These are phyloP conservation scores for Copromyces sp. DNA, from an alignment of 495 filamentous ascomycete species.

Conservation along the genomic window DNA sequence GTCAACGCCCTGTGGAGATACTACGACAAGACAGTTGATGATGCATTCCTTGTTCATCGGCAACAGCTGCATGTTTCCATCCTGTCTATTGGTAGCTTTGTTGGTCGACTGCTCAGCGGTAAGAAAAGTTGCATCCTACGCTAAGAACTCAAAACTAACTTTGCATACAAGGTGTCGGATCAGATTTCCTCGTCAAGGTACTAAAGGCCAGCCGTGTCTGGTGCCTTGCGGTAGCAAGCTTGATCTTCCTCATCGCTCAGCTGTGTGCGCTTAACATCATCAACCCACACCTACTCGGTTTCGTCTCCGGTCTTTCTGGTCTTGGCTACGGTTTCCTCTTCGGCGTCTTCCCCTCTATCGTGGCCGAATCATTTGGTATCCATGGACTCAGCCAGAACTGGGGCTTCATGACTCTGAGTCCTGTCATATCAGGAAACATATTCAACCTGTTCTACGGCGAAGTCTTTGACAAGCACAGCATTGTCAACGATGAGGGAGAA, in stretches of 20 bases:
- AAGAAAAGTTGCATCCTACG: slow-evolving; percentile 8
- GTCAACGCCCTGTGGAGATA: slow-evolving; percentile 68
- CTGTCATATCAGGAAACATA: slow-evolving; percentile 75
- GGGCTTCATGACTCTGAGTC: slow-evolving; percentile 85
- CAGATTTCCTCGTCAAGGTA: slow-evolving; percentile 75
- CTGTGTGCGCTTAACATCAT: slow-evolving; percentile 65
- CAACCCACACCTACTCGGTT: slow-evolving; percentile 66
- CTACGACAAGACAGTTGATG: slow-evolving; percentile 62
- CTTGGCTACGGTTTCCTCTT: slow-evolving; percentile 91
- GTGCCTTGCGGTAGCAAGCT: slow-evolving; percentile 70
- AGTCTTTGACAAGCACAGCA: slow-evolving; percentile 72
- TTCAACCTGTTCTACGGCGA: slow-evolving; percentile 84
- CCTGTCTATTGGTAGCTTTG: slow-evolving; percentile 74
- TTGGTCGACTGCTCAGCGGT: slow-evolving; percentile 70
- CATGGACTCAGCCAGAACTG: slow-evolving; percentile 84
- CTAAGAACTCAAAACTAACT: slow-evolving; percentile 1
- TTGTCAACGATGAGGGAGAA: slow-evolving; percentile 55
- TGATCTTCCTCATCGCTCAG: slow-evolving; percentile 74
- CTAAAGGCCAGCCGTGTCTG: slow-evolving; percentile 74
- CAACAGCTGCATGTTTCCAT: slow-evolving; percentile 93
- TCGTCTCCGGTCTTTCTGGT: slow-evolving; percentile 76
- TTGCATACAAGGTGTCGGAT: slow-evolving; percentile 60
- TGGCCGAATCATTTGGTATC: slow-evolving; percentile 85
- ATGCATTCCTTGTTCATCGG: slow-evolving; percentile 66
- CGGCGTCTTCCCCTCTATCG: slow-evolving; percentile 86